Base-by-base conservation (phyloP, 345 rosid genomes). In the Lepidium sativum region DNA sequence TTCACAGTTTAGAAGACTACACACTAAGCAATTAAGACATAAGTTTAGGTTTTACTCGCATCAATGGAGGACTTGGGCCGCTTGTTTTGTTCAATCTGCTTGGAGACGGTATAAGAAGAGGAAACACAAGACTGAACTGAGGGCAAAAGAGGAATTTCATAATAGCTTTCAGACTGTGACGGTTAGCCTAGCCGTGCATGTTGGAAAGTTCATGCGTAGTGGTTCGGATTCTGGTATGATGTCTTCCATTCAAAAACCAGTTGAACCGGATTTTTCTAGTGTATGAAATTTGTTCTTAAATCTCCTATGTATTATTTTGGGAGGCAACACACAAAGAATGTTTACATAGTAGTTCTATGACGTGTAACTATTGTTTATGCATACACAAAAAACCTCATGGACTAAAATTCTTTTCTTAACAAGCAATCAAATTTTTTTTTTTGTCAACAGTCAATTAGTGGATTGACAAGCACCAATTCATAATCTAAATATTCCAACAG, bases 61-160 rank as follows among this genome's bases (percentile, higher is more conserved):
- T 65, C 98, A 92, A 9, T 92, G 98, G 94, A 75, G 96, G 68
- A 40, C 86, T 37, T 87, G 94, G 98, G 96, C 98, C 6, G 96
- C 91, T 6, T 89, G 96, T 63, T 89, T 87, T 54, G 35, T 89
- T 14, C 97, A 92, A 57, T 85, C 82, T 1, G 96, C 96, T 1
- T 92, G 97, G 96, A 79, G 86, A 43, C 68, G 95, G 60, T 72
- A 74, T 44, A 84, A 80, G 75, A 89, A 79, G 75, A 68, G 88
- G 65, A 87, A 76, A 69, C 81, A 75, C 25, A 81, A 80, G 0
- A 81, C 74, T 14, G 84, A 80, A 53, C 72, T 82, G 18, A 83
- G 82, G 70, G 82, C 66, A 29, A 68, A 55, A 68, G 73, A 68
- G 52, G 73, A 60, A 15, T 47, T 29, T 62, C 44, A 73, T 1